phyloP scores from a whole-genome alignment of 2,329 filamentous ascomycete genomes.

The Coleophoma eucalyptorum region DNA sequence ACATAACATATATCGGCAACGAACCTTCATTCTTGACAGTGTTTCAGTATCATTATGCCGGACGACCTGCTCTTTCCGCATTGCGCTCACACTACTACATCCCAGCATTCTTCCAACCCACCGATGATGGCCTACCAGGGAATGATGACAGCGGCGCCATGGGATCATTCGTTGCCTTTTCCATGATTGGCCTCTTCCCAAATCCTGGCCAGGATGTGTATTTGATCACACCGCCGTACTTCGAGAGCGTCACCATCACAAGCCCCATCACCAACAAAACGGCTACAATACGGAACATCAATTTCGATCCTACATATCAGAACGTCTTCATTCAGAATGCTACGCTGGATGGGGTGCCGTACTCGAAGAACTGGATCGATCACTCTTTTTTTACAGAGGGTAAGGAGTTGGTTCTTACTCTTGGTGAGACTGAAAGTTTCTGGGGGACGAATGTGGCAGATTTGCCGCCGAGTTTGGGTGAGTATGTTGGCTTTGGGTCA shows the following conservation, averaged over 20 bases:
- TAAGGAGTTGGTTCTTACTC: constrained; percentile 56
- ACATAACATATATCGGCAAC: constrained; percentile 63
- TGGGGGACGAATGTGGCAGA: constrained; percentile 61
- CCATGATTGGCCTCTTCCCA: constrained; percentile 49
- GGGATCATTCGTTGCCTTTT: constrained; percentile 24
- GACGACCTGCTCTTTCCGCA: constrained; percentile 45
- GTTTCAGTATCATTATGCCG: constrained; percentile 69
- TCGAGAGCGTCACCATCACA: constrained; percentile 54
- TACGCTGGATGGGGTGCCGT: constrained; percentile 55
- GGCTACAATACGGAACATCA: constrained; percentile 54
- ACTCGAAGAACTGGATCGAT: constrained; percentile 63
- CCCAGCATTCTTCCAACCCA: constrained; percentile 57
- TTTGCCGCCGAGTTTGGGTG: constrained; percentile 51
- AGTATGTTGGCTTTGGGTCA: constrained; percentile 1
- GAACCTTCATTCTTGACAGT: constrained; percentile 60
- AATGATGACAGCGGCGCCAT: constrained; percentile 71
- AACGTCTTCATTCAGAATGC: constrained; percentile 63
- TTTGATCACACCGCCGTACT: constrained; percentile 65
- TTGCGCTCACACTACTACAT: constrained; percentile 60
- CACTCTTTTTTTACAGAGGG: constrained; percentile 67
- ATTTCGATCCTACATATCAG: constrained; percentile 56
- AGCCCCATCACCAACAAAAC: constrained; percentile 54
- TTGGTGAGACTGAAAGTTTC: constrained; percentile 55
- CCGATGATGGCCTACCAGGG: constrained; percentile 57
- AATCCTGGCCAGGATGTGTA: constrained; percentile 69